Conservation (phyloP, 2,329 filamentous ascomycete species). For the Fusarium poae region DNA sequence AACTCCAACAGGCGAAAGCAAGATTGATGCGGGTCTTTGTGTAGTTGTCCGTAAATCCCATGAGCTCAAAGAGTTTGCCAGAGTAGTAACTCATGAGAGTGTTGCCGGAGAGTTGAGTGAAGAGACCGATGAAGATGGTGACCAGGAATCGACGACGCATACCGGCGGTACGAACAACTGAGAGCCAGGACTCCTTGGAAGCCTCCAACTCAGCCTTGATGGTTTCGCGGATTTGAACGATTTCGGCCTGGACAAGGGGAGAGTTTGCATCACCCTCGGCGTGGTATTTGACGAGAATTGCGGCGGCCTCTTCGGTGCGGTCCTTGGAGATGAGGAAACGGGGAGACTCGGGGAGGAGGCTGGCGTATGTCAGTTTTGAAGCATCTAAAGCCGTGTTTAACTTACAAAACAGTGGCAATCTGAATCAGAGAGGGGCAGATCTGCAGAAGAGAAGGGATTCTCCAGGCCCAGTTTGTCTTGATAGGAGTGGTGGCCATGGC, state of each 20-base stretch:
- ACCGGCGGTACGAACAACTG: slow-evolving; percentile 63
- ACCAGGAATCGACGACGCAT: slow-evolving; percentile 64
- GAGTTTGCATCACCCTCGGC: slow-evolving; percentile 65
- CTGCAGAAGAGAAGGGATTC: slow-evolving; percentile 61
- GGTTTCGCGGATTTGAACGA: slow-evolving; percentile 70
- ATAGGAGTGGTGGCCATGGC: slow-evolving; percentile 60
- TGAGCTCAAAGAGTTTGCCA: slow-evolving; percentile 57
- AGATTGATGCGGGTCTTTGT: slow-evolving; percentile 63
- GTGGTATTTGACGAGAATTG: slow-evolving; percentile 58
- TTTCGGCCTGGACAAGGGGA: slow-evolving; percentile 68
- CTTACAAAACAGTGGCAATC: slow-evolving; percentile 57
- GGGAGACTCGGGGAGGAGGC: slow-evolving; percentile 51
- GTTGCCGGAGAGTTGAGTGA: slow-evolving; percentile 66
- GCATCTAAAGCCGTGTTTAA: rapidly evolving
- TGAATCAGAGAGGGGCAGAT: slow-evolving; percentile 56
- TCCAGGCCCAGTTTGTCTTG: slow-evolving; percentile 51
- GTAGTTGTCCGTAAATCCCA: slow-evolving; percentile 57
- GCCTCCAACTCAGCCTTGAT: slow-evolving; percentile 67
- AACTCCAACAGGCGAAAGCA: slow-evolving; percentile 59
- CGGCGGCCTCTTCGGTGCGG: slow-evolving; percentile 51
- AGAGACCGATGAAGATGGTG: slow-evolving; percentile 63
- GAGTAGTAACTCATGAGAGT: slow-evolving; percentile 54
- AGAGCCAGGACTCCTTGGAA: slow-evolving; percentile 63
- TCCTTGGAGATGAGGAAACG: slow-evolving; percentile 53
- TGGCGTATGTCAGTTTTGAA: neutral